Conservation (phyloP, 169 alveolate species). For the Plasmodium vivax region DNA sequence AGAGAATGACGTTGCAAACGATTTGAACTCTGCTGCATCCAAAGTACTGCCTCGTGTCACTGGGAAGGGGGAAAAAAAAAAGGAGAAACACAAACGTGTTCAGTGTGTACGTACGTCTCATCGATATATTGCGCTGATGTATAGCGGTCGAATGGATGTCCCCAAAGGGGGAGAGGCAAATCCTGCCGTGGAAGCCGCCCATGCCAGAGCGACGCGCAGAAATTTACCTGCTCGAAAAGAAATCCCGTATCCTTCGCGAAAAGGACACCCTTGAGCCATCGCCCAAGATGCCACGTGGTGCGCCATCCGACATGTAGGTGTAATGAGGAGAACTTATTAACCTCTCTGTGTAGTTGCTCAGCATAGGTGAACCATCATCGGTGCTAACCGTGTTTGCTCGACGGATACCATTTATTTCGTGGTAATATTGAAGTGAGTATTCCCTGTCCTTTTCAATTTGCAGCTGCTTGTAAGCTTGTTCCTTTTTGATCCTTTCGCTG, state of each 20-base stretch:
- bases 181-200: background rate
- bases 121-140: background rate
- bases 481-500: slow-evolving; percentile 47
- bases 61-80: slow-evolving; percentile 7
- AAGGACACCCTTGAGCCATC: background rate
- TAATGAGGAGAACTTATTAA: slow-evolving; percentile 41
- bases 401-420: slow-evolving; percentile 42
- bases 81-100: background rate
- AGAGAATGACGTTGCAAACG: slow-evolving; percentile 25
- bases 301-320: slow-evolving; percentile 15
- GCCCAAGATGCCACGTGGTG: background rate
- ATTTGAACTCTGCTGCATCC: slow-evolving; percentile 37
- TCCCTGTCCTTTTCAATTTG: slow-evolving; percentile 70
- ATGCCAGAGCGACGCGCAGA: background rate
- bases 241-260: slow-evolving; percentile 37
- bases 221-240: slow-evolving; percentile 17
- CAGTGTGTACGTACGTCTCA: background rate
- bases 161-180: background rate
- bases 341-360: slow-evolving; percentile 58
- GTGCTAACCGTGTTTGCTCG: background rate
- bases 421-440: slow-evolving; percentile 56
- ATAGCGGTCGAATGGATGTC: background rate
- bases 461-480: slow-evolving; percentile 44
- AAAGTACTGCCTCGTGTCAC: slow-evolving; percentile 2
- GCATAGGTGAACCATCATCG: background rate